Percentiles rank a stretch among this genome's conserved stretches.
These are phyloP conservation scores for Pholiota microspora DNA, from an alignment of 768 basidiomycete genomes.

Conservation along the genomic window DNA sequence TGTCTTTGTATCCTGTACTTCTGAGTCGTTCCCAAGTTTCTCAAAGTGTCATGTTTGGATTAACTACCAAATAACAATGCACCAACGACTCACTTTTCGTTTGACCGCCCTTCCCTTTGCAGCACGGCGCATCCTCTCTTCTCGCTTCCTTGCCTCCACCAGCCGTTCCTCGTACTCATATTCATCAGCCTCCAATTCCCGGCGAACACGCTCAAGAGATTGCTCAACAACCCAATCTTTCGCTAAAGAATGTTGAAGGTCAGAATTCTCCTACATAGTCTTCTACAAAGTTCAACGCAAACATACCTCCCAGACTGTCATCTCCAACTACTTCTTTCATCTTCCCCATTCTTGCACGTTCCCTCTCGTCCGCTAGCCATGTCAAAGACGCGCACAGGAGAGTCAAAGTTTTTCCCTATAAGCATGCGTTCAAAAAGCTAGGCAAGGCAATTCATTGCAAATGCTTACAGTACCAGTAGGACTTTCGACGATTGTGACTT, in stretches of 20 bases:
- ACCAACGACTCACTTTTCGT: conserved; percentile 51
- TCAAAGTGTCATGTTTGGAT: too few species aligned
- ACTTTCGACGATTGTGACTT: conserved; percentile 83
- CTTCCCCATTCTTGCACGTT: conserved; percentile 67
- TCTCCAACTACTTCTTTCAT: conserved; percentile 39
- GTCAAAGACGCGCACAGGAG: conserved; percentile 73
- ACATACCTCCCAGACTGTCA: conserved; percentile 28
- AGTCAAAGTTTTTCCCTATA: conserved; percentile 83
- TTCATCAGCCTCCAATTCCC: conserved; percentile 69
- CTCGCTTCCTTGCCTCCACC: conserved; percentile 57
- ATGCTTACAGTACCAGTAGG: conserved; percentile 81
- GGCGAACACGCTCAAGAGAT: conserved; percentile 58
- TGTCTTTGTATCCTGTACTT: conserved; percentile 6
- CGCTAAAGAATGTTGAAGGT: conserved; percentile 28
- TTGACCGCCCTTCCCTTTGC: conserved; percentile 60
- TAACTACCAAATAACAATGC: too few species aligned
- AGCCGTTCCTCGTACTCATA: conserved; percentile 62
- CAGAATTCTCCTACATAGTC: not conserved
- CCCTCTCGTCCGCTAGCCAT: conserved; percentile 71
- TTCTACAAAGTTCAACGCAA: not conserved
- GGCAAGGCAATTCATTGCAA: not conserved
- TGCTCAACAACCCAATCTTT: conserved; percentile 80
- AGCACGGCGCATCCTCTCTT: conserved; percentile 51
- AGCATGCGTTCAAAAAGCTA: not conserved
- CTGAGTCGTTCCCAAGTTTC: conserved; percentile 4